Conservation (phyloP, 257 asterid species). For the Haberlea rhodopensis region DNA sequence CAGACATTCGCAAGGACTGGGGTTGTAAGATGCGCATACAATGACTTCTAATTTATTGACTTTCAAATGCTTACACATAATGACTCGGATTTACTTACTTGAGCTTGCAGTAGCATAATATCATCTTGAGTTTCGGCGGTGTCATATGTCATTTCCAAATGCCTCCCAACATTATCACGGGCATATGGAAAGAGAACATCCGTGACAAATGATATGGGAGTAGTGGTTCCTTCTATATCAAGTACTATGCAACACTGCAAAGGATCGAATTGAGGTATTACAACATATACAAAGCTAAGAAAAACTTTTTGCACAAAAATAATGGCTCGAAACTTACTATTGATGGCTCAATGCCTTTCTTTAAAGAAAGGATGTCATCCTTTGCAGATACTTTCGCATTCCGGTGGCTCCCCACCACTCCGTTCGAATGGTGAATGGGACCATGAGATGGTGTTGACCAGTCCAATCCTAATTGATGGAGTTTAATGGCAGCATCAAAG, state of each 20-base stretch:
- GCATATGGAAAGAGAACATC: conserved; percentile 96
- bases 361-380: conserved; percentile 32
- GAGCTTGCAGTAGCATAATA: conserved; percentile 68
- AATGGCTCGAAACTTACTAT: conserved; percentile 46
- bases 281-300: conserved; percentile 11
- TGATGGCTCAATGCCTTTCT: conserved; percentile 42
- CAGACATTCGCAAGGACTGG: neutral
- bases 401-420: conserved; percentile 29
- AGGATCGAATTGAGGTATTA: conserved; percentile 13
- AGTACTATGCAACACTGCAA: conserved; percentile 82
- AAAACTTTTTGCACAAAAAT: conserved; percentile 11
- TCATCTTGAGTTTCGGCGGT: conserved; percentile 80
- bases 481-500: conserved; percentile 97
- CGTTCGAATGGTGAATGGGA: conserved; percentile 43
- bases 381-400: conserved; percentile 37
- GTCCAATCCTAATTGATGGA: conserved; percentile 84
- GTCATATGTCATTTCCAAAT: conserved; percentile 74
- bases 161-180: conserved; percentile 83
- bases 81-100: conserved; percentile 46
- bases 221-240: conserved; percentile 97
- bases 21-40: neutral
- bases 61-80: neutral
- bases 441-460: conserved; percentile 85
- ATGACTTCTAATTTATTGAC: too few relatives aligned
- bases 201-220: conserved; percentile 88